Percentiles rank a stretch among this genome's conserved stretches.
Conservation (phyloP, 306 rosid species). For the Biancaea sappan region DNA sequence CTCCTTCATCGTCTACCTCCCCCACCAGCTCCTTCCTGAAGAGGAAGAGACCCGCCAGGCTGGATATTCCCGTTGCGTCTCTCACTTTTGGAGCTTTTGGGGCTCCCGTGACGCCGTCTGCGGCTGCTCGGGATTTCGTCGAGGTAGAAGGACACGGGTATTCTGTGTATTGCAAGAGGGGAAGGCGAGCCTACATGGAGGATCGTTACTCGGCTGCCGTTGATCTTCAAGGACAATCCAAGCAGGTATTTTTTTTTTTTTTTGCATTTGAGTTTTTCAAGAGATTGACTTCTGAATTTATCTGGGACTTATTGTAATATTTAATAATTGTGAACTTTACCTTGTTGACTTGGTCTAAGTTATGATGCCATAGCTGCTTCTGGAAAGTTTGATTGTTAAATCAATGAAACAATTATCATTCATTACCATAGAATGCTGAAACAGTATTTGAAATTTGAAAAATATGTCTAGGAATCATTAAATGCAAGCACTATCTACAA, state of each 20-base stretch:
- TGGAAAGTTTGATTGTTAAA: background rate
- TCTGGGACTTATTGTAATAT: constrained; percentile 13
- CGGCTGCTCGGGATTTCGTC: constrained; percentile 52
- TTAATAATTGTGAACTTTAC: background rate
- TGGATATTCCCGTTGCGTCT: constrained; percentile 70
- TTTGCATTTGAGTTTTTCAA: background rate
- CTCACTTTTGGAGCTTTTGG: constrained; percentile 45
- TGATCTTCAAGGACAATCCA: constrained; percentile 69
- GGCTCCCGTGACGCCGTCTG: constrained; percentile 48
- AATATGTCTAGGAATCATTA: background rate
- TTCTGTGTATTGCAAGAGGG: constrained; percentile 85
- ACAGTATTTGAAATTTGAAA: constrained; percentile 1
- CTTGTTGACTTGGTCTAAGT: background rate
- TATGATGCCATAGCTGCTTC: background rate
- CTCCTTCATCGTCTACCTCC: constrained; percentile 33
- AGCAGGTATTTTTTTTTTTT: constrained; percentile 55
- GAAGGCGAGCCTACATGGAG: constrained; percentile 88
- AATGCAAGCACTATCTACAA: background rate
- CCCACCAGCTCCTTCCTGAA: constrained; percentile 63
- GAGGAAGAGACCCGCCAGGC: constrained; percentile 84
- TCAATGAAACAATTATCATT: background rate
- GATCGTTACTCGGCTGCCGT: constrained; percentile 81
- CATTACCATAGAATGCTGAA: background rate
- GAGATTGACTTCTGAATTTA: constrained; percentile 26
- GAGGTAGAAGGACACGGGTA: constrained; percentile 68